phyloP scores from a whole-genome alignment of 129 eudicot species.

The Saposhnikovia divaricata region DNA sequence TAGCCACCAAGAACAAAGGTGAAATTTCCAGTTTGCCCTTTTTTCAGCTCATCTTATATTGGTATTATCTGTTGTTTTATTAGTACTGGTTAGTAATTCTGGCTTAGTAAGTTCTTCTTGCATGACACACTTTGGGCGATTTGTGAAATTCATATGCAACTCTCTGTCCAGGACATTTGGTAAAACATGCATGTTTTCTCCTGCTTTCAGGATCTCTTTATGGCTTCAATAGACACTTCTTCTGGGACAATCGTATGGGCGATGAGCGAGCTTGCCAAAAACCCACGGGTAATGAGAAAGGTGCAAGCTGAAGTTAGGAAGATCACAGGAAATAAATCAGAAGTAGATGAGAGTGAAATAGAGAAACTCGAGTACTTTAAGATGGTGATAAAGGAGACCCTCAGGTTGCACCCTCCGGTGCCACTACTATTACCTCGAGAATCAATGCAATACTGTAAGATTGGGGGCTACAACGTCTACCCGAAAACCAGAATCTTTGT shows the following conservation, averaged over 20 bases:
- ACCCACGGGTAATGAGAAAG: conserved; percentile 30
- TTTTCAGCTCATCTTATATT: too few species aligned
- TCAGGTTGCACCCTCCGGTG: conserved; percentile 31
- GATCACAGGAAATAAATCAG: conserved; percentile 15
- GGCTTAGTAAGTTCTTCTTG: too few species aligned
- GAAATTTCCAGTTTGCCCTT: too few species aligned
- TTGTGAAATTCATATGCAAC: too few species aligned
- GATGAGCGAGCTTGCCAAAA: conserved; percentile 33
- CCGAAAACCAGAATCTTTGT: conserved; percentile 25
- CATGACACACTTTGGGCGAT: too few species aligned
- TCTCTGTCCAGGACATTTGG: too few species aligned
- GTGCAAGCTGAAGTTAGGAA: conserved; percentile 26
- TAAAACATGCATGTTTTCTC: background rate
- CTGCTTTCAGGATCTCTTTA: conserved; percentile 22
- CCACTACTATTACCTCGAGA: conserved; percentile 28
- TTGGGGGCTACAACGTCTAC: conserved; percentile 18
- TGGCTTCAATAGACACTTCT: conserved; percentile 24
- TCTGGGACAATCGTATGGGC: conserved; percentile 26
- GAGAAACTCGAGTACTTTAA: conserved; percentile 24
- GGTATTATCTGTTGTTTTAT: too few species aligned
- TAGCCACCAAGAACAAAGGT: too few species aligned
- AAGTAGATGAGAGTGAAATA: conserved; percentile 7
- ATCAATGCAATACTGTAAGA: conserved; percentile 16
- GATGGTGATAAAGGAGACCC: conserved; percentile 36
- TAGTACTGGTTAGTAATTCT: too few species aligned